Base-by-base conservation (phyloP, 306 rosid species). In the Glycyrrhiza uralensis region DNA sequence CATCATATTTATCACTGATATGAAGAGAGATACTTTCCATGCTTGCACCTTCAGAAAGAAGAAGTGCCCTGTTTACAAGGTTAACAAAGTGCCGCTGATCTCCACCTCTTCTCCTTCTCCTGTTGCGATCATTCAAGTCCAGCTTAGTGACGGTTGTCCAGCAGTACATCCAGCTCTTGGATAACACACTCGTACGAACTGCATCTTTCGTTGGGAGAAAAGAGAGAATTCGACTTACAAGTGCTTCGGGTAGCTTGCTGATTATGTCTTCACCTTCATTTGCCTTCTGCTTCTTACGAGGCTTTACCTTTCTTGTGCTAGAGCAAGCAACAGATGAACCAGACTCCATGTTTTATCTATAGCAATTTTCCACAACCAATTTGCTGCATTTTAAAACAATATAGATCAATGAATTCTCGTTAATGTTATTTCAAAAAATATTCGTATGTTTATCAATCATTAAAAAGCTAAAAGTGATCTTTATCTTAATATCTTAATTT, bases 131-230 rank as follows among this genome's bases (percentile, higher is more conserved):
- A 8, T 76, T 18, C 0, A 76, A 46, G 18, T 67, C 4, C 42
- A 76, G 6, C 22, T 39, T 59, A 24, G 81, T 47, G 71, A 68
- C 17, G 15, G 2, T 24, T 7, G 64, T 69, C 76, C 81, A 76
- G 0, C 29, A 9, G 5, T 35, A 2, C 2, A 13, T 7, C 81
- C 76, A 68, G 17, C 7, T 49, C 13, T 76, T 69, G 7, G 81
- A 68, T 13, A 68, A 36, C 0, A 76, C 70, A 47, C 76, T 19
- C 0, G 71, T 74, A 0, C 62, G 63, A 22, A 74, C 50, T 35
- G 81, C 81, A 0, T 69, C 70, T 47, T 69, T 26, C 0, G 57
- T 28, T 4, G 59, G 49, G 5, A 59, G 60, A 19, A 19, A 2
- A 4, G 60, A 45, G 6, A 72, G 77, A 19, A 72, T 72, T 8